phyloP scores from a whole-genome alignment of 352 stramenopile genomes.

The Pythium brassicae region DNA sequence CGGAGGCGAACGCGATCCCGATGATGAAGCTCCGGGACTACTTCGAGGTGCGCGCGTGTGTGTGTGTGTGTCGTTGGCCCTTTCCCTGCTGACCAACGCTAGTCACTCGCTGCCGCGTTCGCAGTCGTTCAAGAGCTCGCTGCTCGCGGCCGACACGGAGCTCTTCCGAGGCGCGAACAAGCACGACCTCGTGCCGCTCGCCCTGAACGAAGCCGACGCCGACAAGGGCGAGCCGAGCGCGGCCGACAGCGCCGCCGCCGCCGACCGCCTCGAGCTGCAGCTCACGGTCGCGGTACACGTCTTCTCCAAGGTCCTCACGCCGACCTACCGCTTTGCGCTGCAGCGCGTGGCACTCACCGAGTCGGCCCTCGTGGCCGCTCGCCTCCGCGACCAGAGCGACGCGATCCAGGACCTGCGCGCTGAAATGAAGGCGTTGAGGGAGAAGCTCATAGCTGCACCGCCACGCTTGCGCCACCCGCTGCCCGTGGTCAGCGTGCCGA shows the following conservation, averaged over 20 bases:
- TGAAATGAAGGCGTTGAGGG: background rate
- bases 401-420: slow-evolving; percentile 7
- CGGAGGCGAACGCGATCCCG: background rate
- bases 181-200: slow-evolving; percentile 1
- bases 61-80: background rate
- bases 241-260: background rate
- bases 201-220: background rate
- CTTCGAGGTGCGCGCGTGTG: slow-evolving; percentile 13
- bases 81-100: too few relatives aligned
- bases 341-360: slow-evolving; percentile 3
- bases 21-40: slow-evolving; percentile 9
- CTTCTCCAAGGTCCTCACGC: slow-evolving; percentile 9
- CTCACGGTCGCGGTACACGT: slow-evolving; percentile 6
- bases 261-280: background rate
- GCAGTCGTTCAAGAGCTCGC: slow-evolving; percentile 8
- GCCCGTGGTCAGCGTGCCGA: background rate
- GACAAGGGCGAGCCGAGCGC: background rate
- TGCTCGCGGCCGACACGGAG: background rate
- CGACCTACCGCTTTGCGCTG: slow-evolving; percentile 8
- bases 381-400: slow-evolving; percentile 8
- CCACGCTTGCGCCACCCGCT: background rate
- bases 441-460: background rate
- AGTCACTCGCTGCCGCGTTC: background rate
- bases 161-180: background rate
- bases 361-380: slow-evolving; percentile 6